Conservation (phyloP, 1,139 yeast genomes). For the Yamadazyma triangularis region DNA sequence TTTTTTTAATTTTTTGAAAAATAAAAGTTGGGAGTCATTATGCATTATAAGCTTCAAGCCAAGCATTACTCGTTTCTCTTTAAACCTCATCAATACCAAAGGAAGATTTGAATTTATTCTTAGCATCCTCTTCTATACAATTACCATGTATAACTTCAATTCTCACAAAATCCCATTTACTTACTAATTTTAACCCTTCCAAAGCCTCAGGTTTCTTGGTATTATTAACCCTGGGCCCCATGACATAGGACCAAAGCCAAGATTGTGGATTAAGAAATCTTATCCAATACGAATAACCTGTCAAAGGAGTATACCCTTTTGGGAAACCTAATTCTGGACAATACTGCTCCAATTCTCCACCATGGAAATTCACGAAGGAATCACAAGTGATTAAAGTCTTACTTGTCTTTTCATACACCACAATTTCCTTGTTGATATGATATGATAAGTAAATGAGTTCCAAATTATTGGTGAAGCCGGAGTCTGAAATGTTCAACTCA, state of each 20-base stretch:
- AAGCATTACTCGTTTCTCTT: too few relatives aligned
- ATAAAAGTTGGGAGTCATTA: too few relatives aligned
- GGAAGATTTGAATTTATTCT: conserved; percentile 12
- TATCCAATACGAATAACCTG: background rate
- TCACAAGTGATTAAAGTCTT: conserved; percentile 44
- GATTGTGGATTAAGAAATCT: background rate
- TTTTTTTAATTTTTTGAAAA: too few relatives aligned
- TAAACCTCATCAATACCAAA: conserved; percentile 2
- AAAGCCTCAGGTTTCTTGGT: conserved; percentile 9
- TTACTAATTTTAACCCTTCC: conserved; percentile 22
- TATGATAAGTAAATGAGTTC: conserved; percentile 45
- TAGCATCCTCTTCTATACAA: conserved; percentile 33
- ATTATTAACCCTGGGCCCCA: background rate
- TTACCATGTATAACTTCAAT: conserved; percentile 51
- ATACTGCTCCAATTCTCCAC: background rate
- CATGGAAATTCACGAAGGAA: background rate
- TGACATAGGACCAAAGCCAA: background rate
- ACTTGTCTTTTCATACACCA: conserved; percentile 34
- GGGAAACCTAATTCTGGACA: background rate
- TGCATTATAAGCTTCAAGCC: too few relatives aligned
- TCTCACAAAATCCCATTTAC: conserved; percentile 36
- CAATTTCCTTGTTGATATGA: conserved; percentile 46
- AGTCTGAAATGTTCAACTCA: conserved; percentile 15
- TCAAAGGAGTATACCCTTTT: background rate
- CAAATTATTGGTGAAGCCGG: conserved; percentile 23